These are phyloP conservation scores for Phlebopus sp. DNA, from an alignment of 1,284 basidiomycete species.

Conservation along the genomic window DNA sequence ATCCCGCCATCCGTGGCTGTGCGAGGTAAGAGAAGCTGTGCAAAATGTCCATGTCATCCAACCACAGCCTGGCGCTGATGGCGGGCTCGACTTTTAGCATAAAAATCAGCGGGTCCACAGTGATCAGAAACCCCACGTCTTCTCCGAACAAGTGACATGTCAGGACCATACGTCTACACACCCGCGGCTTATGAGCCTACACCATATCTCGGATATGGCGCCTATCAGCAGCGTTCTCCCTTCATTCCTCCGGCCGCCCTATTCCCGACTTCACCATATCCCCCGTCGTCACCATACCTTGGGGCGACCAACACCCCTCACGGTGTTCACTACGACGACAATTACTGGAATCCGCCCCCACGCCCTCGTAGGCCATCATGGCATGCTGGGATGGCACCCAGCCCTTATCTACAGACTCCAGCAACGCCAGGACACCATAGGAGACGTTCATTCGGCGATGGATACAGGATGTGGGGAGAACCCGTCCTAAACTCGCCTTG, in stretches of 20 bases:
- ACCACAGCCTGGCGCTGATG: conserved; percentile 14
- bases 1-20: conserved; percentile 13
- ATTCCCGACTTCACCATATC: conserved; percentile 32
- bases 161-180: conserved; percentile 39
- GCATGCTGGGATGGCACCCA: conserved; percentile 31
- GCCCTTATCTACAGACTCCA: conserved; percentile 23
- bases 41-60: not conserved
- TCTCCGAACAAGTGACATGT: conserved; percentile 29
- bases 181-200: conserved; percentile 31
- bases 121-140: not conserved
- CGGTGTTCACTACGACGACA: conserved; percentile 15
- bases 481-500: conserved; percentile 22
- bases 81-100: conserved; percentile 17
- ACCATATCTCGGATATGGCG: conserved; percentile 28
- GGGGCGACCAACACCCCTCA: conserved; percentile 22
- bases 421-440: conserved; percentile 21
- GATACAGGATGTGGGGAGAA: conserved; percentile 24
- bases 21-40: conserved; percentile 25
- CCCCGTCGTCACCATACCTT: conserved; percentile 25
- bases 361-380: conserved; percentile 40
- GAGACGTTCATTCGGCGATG: conserved; percentile 41
- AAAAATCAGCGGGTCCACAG: conserved; percentile 8
- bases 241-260: conserved; percentile 39
- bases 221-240: conserved; percentile 35
- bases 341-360: conserved; percentile 22